Evolutionary conservation across 164 flowering plant species (phyloP).

Genomic region (Amborella trichopoda): DNA sequence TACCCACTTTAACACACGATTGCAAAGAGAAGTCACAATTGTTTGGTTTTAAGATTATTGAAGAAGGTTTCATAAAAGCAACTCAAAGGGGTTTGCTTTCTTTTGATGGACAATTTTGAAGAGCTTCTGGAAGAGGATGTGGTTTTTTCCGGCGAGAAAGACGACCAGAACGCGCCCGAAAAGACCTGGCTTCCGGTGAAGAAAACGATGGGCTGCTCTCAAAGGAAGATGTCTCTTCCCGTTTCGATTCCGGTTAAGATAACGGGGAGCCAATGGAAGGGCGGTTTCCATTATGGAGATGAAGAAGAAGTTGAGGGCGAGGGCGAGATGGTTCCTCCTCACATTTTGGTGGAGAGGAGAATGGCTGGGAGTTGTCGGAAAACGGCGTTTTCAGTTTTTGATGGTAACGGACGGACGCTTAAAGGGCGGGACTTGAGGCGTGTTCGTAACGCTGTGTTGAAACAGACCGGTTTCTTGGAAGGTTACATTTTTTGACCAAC

Average conservation of each 20-base stretch:
- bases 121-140: too few species aligned
- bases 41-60: too few species aligned
- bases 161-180: too few species aligned
- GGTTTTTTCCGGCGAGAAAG: too few species aligned
- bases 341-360: constrained; percentile 31
- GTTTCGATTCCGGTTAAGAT: constrained; percentile 7
- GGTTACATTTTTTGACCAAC: too few species aligned
- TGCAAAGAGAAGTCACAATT: too few species aligned
- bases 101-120: too few species aligned
- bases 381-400: constrained; percentile 63
- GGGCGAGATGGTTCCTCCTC: constrained; percentile 43
- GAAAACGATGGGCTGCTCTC: neutral
- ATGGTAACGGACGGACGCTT: constrained; percentile 77
- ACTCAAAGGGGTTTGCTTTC: too few species aligned
- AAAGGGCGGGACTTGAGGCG: constrained; percentile 78
- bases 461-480: constrained; percentile 64
- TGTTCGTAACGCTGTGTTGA: constrained; percentile 67
- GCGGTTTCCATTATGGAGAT: constrained; percentile 9
- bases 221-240: neutral
- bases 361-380: constrained; percentile 17
- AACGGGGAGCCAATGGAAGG: constrained; percentile 9
- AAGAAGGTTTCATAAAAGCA: too few species aligned
- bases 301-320: neutral
- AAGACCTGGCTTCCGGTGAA: neutral
- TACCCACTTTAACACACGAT: too few species aligned